Evolutionary conservation across 1,284 basidiomycete genomes (phyloP).

Genomic region (Takashimella koratensis): DNA sequence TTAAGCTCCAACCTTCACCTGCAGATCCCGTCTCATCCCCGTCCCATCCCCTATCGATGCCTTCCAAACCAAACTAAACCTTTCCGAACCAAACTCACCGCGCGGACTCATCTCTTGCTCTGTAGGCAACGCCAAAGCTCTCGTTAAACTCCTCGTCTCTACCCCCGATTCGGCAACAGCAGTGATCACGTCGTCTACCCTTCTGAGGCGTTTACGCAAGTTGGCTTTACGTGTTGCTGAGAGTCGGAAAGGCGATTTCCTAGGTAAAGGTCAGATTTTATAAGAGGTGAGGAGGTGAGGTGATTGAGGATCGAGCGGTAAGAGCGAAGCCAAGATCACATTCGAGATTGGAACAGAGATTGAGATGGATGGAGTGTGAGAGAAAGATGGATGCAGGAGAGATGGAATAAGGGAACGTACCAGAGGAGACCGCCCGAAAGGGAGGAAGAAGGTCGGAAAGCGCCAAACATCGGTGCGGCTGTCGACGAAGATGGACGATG

Average conservation of each 20-base stretch:
- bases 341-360: not conserved
- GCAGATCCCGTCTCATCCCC: no score
- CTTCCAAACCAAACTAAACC: not conserved
- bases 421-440: slow-evolving; percentile 33
- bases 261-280: not conserved
- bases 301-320: not conserved
- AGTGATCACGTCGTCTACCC: slow-evolving; percentile 89
- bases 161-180: slow-evolving; percentile 78
- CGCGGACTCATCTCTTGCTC: slow-evolving; percentile 50
- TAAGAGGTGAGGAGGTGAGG: slow-evolving; percentile 50
- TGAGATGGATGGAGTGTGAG: not conserved
- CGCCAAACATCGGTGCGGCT: slow-evolving; percentile 44
- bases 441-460: slow-evolving; percentile 30
- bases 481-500: not conserved
- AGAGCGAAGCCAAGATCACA: not conserved
- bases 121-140: slow-evolving; percentile 38
- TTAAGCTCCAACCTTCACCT: no score
- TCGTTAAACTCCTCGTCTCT: slow-evolving; percentile 56
- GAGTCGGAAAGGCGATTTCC: slow-evolving; percentile 90
- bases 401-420: slow-evolving; percentile 13
- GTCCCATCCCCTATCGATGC: no score
- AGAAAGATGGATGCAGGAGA: not conserved
- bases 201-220: slow-evolving; percentile 79
- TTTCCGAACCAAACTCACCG: slow-evolving; percentile 43
- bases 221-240: slow-evolving; percentile 88